Conservation (phyloP, 2,329 filamentous ascomycete genomes). For the Fonsecaea nubica region DNA sequence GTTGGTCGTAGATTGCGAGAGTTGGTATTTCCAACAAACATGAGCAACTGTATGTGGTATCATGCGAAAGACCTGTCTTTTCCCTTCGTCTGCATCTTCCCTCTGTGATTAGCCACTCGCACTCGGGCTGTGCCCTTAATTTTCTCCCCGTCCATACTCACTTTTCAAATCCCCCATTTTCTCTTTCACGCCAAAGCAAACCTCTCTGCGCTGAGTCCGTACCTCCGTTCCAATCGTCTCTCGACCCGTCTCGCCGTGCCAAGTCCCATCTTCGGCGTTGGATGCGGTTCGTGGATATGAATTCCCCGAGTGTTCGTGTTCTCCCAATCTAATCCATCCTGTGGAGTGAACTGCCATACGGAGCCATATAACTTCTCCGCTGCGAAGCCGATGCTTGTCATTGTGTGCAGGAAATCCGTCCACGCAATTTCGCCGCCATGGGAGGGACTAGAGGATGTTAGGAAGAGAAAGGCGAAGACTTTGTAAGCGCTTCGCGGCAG, state of each 20-base stretch:
- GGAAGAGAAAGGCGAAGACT: conserved; percentile 55
- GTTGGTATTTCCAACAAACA: no score
- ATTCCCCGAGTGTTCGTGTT: conserved; percentile 53
- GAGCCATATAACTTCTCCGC: conserved; percentile 66
- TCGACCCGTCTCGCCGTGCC: conserved; percentile 56
- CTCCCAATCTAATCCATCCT: conserved; percentile 46
- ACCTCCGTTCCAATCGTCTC: conserved; percentile 57
- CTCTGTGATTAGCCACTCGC: no score
- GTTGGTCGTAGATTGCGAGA: no score
- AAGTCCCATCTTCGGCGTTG: conserved; percentile 59
- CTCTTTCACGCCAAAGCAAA: conserved; percentile 17
- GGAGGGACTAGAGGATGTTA: conserved; percentile 44
- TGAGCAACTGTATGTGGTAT: no score
- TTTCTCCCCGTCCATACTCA: background rate
- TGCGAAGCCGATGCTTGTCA: conserved; percentile 58
- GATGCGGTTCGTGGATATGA: conserved; percentile 68
- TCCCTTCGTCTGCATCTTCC: no score
- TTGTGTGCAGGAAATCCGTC: conserved; percentile 61
- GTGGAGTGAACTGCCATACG: conserved; percentile 65
- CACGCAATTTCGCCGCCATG: conserved; percentile 60
- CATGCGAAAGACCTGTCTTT: no score
- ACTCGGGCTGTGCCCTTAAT: background rate
- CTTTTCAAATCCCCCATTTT: conserved; percentile 11
- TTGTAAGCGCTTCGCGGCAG: conserved; percentile 50
- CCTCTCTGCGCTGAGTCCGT: conserved; percentile 45